These are phyloP conservation scores for Cicer yamashitae DNA, from an alignment of 306 rosid genomes.

Conservation along the genomic window DNA sequence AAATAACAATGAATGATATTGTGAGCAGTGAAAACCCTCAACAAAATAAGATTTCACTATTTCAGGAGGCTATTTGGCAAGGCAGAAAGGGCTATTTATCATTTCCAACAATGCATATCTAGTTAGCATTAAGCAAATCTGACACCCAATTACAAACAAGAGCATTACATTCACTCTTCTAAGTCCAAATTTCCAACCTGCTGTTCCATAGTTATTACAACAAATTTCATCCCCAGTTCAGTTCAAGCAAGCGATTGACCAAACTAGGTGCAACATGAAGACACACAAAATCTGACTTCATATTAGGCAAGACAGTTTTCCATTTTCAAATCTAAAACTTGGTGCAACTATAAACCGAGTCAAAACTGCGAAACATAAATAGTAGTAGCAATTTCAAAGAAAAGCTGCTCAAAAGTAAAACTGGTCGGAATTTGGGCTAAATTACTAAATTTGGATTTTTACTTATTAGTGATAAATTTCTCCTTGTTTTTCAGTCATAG, in stretches of 20 bases:
- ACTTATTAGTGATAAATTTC: neutral
- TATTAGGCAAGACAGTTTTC: neutral
- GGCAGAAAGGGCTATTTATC: constrained; percentile 27
- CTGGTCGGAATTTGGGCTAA: too few species aligned
- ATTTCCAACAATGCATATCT: constrained; percentile 28
- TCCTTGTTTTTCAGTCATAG: neutral
- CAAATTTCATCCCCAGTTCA: constrained; percentile 5
- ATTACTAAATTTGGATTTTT: too few species aligned
- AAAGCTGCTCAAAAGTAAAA: too few species aligned
- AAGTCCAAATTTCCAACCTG: neutral
- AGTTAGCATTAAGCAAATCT: constrained; percentile 7
- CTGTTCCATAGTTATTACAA: neutral
- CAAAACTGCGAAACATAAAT: neutral
- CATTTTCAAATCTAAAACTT: neutral
- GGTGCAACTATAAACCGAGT: neutral
- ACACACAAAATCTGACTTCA: neutral
- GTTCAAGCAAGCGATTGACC: constrained; percentile 27
- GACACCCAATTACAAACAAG: neutral
- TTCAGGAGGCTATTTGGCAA: constrained; percentile 23
- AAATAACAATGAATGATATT: constrained; percentile 8
- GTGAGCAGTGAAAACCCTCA: constrained; percentile 1
- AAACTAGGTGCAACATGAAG: neutral
- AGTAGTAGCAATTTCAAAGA: neutral
- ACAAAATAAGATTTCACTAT: neutral
- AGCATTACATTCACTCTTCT: neutral